Conservation (phyloP, 2,329 filamentous ascomycete species). For the Phialophora chinensis region DNA sequence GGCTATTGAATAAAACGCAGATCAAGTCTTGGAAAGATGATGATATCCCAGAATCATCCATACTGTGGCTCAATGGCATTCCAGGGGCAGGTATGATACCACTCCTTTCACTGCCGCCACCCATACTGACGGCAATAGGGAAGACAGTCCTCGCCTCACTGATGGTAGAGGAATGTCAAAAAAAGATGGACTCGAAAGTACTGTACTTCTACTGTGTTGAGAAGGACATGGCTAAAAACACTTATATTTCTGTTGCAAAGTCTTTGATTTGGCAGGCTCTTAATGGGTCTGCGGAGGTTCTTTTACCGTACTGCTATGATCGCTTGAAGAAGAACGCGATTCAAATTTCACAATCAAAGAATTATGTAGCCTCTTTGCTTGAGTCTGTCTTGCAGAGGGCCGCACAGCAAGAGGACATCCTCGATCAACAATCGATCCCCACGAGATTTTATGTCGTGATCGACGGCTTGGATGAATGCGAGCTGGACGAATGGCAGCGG, state of each 20-base stretch:
- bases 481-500: slow-evolving; percentile 41
- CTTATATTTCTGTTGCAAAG: slow-evolving; percentile 43
- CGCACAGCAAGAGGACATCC: slow-evolving; percentile 26
- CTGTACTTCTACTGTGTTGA: slow-evolving; percentile 54
- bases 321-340: not conserved
- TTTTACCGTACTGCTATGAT: slow-evolving; percentile 7
- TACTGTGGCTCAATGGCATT: slow-evolving; percentile 29
- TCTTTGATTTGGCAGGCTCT: slow-evolving; percentile 45
- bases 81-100: slow-evolving; percentile 43
- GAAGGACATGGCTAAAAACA: slow-evolving; percentile 41
- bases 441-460: slow-evolving; percentile 46
- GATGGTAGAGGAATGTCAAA: slow-evolving; percentile 45
- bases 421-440: slow-evolving; percentile 37
- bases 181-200: slow-evolving; percentile 37
- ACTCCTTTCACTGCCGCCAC: not conserved
- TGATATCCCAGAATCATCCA: slow-evolving; percentile 21
- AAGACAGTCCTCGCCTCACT: slow-evolving; percentile 53
- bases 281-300: slow-evolving; percentile 21
- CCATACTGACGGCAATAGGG: slow-evolving; percentile 40
- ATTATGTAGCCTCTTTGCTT: not conserved
- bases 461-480: slow-evolving; percentile 55
- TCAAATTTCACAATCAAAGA: not conserved
- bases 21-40: slow-evolving; percentile 36
- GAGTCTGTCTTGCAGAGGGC: not conserved
- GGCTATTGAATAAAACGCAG: slow-evolving; percentile 31